Evolutionary conservation across 371 early-diverging fungal genomes (phyloP), one percentile per base, ranked within the genome.

Genomic region (Lichtheimia hyalospora): DNA sequence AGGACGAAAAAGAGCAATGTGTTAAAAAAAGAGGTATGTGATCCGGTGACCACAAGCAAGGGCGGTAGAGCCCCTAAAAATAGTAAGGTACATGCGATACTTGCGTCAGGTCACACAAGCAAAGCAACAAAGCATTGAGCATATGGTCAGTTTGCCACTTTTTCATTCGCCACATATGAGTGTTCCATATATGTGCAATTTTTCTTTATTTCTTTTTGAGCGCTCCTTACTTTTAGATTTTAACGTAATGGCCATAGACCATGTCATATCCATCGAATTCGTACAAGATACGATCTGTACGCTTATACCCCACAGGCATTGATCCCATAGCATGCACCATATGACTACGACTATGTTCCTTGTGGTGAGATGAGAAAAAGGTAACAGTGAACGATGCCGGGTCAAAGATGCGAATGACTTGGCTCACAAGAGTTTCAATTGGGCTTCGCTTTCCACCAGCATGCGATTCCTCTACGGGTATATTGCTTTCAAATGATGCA

Each of bases 401-500:
- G 28, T 89, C 81, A 81, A 96, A 96, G 48, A 91, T 83, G 54
- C 82, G 71, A 25, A 91, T 82, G 40, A 96, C 96, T 66, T 90
- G 84, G 54, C 82, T 73, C 52, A 97, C 85, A 44, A 93, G 80
- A 14, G 62, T 53, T 23, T 62, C 66, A 21, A 64, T 69, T 20
- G 69, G 63, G 13, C 50, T 57, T 18, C 25, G 57, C 25, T 62
- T 53, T 10, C 44, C 57, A 14, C 23, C 39, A 0, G 69, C 42
- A 50, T 69, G 70, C 44, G 74, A 59, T 23, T 60, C 52, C 51
- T 71, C 66, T 21, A 89, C 82, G 12, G 94, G 90, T 56, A 96
- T 84, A 66, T 93, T 95, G 41, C 96, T 93, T 75, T 97, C 98
- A 66, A 97, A 96, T n/a, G 93, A 92, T 15, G 98, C 98, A 65